Percentiles rank a stretch among this genome's conserved stretches.
Conservation (phyloP, 2,329 filamentous ascomycete species). For the Stemphylium lycopersici region DNA sequence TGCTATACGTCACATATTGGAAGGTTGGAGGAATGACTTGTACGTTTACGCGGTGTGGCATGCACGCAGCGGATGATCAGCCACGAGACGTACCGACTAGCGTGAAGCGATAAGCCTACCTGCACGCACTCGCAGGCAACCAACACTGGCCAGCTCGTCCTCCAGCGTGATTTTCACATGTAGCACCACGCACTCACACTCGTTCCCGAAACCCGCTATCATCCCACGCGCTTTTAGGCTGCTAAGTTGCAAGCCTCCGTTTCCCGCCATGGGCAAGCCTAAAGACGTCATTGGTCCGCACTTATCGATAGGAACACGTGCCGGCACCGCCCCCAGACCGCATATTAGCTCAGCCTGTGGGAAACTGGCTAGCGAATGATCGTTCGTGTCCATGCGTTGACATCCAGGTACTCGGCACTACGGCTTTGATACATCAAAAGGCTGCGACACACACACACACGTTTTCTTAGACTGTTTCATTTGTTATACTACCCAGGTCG, state of each 20-base stretch:
- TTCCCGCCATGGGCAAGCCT: background rate
- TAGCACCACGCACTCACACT: background rate
- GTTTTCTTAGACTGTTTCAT: constrained; percentile 1
- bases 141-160: background rate
- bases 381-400: background rate
- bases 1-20: constrained; percentile 41
- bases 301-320: constrained; percentile 16
- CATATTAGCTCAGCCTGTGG: too few species aligned
- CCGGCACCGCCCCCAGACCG: background rate
- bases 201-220: constrained; percentile 1
- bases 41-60: constrained; percentile 9
- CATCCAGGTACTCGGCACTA: background rate
- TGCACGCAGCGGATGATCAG: constrained; percentile 16
- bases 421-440: too few species aligned
- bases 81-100: constrained; percentile 15
- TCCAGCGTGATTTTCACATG: background rate
- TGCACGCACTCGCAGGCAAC: constrained; percentile 13
- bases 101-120: constrained; percentile 22
- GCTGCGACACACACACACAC: background rate
- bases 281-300: constrained; percentile 15
- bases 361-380: constrained; percentile 2
- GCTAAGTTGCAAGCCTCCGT: constrained; percentile 1
- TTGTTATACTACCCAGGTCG: constrained; percentile 14
- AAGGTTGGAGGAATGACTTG: constrained; percentile 30
- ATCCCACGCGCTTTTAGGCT: constrained; percentile 5